Percentiles rank a stretch among this genome's conserved stretches.
These are phyloP conservation scores for Cyclotella cryptica DNA, from an alignment of 108 stramenopile species.

Conservation along the genomic window DNA sequence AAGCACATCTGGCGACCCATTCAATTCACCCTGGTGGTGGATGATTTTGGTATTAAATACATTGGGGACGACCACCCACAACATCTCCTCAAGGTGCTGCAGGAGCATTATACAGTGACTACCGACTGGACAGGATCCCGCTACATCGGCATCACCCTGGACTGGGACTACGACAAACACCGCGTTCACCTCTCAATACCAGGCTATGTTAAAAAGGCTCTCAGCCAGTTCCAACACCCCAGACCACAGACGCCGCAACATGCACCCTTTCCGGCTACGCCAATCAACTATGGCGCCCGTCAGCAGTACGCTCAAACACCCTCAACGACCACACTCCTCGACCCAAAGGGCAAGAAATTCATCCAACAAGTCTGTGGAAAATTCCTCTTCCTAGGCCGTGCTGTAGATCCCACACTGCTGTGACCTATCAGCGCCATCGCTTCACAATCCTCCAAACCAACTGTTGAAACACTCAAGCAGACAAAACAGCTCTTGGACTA, in stretches of 20 bases:
- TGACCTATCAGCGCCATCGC: background rate
- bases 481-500: background rate
- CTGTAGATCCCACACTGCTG: background rate
- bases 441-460: background rate
- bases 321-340: too few species aligned
- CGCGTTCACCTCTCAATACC: background rate
- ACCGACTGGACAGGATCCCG: background rate
- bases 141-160: background rate
- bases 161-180: background rate
- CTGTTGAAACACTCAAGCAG: background rate
- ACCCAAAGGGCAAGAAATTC: background rate
- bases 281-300: background rate
- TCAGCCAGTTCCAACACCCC: background rate
- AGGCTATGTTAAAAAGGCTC: background rate
- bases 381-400: background rate
- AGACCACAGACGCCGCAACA: background rate
- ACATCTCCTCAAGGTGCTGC: background rate
- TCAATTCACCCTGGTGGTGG: slow-evolving; percentile 8
- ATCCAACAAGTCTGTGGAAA: background rate
- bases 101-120: background rate
- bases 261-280: background rate
- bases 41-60: slow-evolving; percentile 11
- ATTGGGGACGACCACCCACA: background rate
- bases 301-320: too few species aligned
- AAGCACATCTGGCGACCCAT: background rate